Percentiles rank a stretch among this genome's conserved stretches.
Conservation (phyloP, 495 filamentous ascomycete genomes). For the Baudoinia panamericana region DNA sequence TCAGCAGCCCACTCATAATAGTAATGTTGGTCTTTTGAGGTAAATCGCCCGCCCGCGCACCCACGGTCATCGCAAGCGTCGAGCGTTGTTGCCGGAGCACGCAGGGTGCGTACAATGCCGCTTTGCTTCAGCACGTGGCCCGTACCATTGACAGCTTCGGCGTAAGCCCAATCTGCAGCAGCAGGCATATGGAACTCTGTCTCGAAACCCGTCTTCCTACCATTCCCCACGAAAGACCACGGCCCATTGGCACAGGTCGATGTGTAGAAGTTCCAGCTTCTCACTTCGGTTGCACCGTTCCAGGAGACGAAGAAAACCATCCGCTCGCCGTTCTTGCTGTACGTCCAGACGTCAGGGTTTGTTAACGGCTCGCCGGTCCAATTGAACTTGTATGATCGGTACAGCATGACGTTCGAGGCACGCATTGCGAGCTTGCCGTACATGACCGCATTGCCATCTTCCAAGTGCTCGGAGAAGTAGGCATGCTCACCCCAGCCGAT, state of each 20-base stretch:
- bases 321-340: constrained; percentile 6
- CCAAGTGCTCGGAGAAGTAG: constrained; percentile 44
- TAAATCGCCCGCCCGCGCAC: constrained; percentile 6
- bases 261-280: constrained; percentile 21
- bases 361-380: constrained; percentile 21
- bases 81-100: constrained; percentile 8
- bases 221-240: constrained; percentile 9
- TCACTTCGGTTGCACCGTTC: constrained; percentile 18
- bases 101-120: constrained; percentile 19
- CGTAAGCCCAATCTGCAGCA: constrained; percentile 18
- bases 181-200: constrained; percentile 15
- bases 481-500: constrained; percentile 50
- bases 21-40: constrained; percentile 3
- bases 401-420: constrained; percentile 19
- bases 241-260: constrained; percentile 9
- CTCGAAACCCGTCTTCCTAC: constrained; percentile 21
- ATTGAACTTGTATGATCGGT: constrained; percentile 23
- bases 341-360: constrained; percentile 20
- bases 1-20: constrained; percentile 3
- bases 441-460: constrained; percentile 35
- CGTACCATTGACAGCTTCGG: constrained; percentile 20
- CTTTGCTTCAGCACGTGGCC: constrained; percentile 15
- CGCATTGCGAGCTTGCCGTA: constrained; percentile 18
- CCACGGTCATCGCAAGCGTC: constrained; percentile 17
- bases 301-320: constrained; percentile 17